These are phyloP conservation scores for Phaeotremella fagi DNA, from an alignment of 768 basidiomycete genomes.

Conservation along the genomic window DNA sequence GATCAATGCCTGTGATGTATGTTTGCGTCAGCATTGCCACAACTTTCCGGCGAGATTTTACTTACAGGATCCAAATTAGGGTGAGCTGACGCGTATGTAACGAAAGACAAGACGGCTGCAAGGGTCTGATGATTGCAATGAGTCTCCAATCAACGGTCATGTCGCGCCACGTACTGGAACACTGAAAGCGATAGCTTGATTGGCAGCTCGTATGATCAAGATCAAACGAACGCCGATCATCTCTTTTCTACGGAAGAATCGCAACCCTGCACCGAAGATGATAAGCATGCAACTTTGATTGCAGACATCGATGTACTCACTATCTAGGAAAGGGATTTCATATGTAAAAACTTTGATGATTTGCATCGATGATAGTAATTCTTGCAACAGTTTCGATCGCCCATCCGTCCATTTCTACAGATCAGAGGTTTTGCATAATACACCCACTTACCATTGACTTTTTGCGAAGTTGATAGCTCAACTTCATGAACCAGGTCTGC, in stretches of 20 bases:
- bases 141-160: no score
- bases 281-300: no score
- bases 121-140: no score
- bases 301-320: no score
- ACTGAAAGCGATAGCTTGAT: constrained; percentile 51
- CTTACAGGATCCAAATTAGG: constrained; percentile 56
- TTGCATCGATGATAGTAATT: constrained; percentile 63
- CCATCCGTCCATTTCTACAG: constrained; percentile 58
- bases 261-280: constrained; percentile 61
- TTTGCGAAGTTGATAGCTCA: constrained; percentile 57
- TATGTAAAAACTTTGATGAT: constrained; percentile 75
- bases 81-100: constrained; percentile 60
- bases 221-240: constrained; percentile 59
- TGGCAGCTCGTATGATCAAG: constrained; percentile 60
- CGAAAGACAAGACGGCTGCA: constrained; percentile 63
- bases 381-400: constrained; percentile 62
- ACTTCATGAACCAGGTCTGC: constrained; percentile 61
- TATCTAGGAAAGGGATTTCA: constrained; percentile 62
- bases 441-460: constrained; percentile 52
- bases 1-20: constrained; percentile 54
- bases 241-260: constrained; percentile 56
- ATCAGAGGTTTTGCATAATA: no score
- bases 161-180: constrained; percentile 13
- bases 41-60: constrained; percentile 1
- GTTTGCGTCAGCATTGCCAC: no score